Conservation (phyloP, 2,329 filamentous ascomycete genomes). For the Mollisiaceae sp. region DNA sequence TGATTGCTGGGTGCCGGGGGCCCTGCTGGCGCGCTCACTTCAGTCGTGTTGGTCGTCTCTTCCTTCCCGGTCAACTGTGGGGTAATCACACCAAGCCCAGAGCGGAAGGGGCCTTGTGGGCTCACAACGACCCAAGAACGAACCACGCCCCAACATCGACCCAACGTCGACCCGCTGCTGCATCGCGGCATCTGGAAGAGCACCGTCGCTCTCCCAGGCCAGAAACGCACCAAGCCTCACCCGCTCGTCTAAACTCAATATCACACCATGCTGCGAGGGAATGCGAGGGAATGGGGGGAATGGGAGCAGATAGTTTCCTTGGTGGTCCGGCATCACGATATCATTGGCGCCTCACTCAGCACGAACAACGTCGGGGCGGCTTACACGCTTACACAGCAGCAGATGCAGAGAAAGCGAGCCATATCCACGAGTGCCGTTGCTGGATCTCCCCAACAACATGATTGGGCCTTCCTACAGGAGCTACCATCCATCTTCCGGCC, state of each 20-base stretch:
- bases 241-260: constrained; percentile 4
- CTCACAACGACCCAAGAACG: not conserved
- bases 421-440: not conserved
- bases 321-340: not conserved
- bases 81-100: constrained; percentile 12
- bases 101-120: not conserved
- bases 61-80: constrained; percentile 4
- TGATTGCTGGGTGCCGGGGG: not conserved
- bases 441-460: not conserved
- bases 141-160: not conserved
- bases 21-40: not conserved
- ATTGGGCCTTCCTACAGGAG: constrained; percentile 8
- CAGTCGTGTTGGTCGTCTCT: constrained; percentile 8
- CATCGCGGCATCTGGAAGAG: not conserved
- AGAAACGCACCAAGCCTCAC: constrained; percentile 7
- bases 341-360: not conserved
- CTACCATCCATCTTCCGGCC: constrained; percentile 3
- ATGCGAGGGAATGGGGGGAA: too few relatives aligned
- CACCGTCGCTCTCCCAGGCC: not conserved
- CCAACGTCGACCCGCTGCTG: not conserved
- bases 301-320: not conserved
- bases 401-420: not conserved
- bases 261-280: not conserved
- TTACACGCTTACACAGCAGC: constrained; percentile 5
- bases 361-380: not conserved